phyloP scores from a whole-genome alignment of 768 basidiomycete genomes.

The Leccinum subtestaceum region DNA sequence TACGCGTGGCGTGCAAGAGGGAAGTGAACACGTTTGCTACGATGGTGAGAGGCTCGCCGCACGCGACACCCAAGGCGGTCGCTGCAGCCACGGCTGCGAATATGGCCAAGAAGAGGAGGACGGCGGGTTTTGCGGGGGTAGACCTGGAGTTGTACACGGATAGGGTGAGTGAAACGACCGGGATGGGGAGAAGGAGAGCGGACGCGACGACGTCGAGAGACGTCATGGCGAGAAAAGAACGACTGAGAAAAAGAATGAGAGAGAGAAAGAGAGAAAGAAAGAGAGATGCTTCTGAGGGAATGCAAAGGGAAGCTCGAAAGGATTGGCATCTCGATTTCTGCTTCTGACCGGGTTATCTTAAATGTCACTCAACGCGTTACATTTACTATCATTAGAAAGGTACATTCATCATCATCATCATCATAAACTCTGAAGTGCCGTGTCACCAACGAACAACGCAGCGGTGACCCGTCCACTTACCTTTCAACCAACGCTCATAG shows the following conservation, averaged over 20 bases:
- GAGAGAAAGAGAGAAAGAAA: conserved; percentile 5
- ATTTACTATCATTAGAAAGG: not conserved
- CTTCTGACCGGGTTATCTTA: not conserved
- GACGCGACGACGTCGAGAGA: conserved; percentile 24
- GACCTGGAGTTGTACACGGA: conserved; percentile 12
- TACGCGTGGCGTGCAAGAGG: conserved; percentile 26
- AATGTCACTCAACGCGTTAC: not conserved
- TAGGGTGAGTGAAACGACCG: conserved; percentile 20
- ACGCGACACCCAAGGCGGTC: conserved; percentile 17
- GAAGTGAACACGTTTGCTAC: conserved; percentile 15
- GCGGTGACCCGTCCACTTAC: conserved; percentile 8
- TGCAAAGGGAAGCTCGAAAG: not conserved
- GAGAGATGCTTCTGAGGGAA: not conserved
- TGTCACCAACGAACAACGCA: conserved; percentile 8
- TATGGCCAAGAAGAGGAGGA: conserved; percentile 22
- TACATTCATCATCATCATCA: not conserved
- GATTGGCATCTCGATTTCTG: conserved; percentile 21
- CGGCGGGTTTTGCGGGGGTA: conserved; percentile 2
- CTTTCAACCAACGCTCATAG: not conserved
- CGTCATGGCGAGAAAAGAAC: conserved; percentile 23
- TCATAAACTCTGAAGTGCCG: not conserved
- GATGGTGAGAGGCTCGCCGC: conserved; percentile 13
- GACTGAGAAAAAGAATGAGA: conserved; percentile 15
- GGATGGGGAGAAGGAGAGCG: conserved; percentile 26
- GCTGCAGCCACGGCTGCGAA: conserved; percentile 24